Evolutionary conservation across 1,139 yeast species (phyloP).

Genomic region (Geotrichum fermentans): DNA sequence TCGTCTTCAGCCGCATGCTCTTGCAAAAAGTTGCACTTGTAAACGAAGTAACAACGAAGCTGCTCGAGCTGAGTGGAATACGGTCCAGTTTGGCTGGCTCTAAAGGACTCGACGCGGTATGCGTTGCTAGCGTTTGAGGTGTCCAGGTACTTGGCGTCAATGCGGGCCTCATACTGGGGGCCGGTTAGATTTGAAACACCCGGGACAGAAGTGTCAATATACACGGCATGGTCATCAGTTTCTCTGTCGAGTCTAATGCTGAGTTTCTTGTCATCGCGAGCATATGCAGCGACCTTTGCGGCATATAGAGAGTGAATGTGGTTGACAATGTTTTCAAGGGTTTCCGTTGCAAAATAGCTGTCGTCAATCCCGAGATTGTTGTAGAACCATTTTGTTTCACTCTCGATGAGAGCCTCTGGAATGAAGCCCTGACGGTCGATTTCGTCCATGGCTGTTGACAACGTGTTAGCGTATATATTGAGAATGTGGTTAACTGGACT

Average conservation of each 20-base stretch:
- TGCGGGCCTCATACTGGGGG: constrained; percentile 47
- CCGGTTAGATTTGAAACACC: constrained; percentile 39
- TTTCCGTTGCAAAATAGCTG: constrained; percentile 82
- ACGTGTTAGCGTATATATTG: background rate
- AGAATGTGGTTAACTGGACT: background rate
- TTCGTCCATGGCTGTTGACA: constrained; percentile 66
- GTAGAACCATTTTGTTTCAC: constrained; percentile 88
- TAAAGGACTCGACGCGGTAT: constrained; percentile 79
- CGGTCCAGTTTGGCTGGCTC: constrained; percentile 53
- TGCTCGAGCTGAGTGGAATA: constrained; percentile 40
- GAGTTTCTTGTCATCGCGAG: constrained; percentile 51
- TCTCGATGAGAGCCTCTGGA: constrained; percentile 80
- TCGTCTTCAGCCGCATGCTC: constrained; percentile 39
- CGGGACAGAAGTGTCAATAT: constrained; percentile 65
- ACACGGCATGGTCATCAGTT: constrained; percentile 82
- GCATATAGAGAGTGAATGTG: constrained; percentile 85
- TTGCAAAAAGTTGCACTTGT: constrained; percentile 60
- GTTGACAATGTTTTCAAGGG: constrained; percentile 72
- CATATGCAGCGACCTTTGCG: constrained; percentile 88
- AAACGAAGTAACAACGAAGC: constrained; percentile 79
- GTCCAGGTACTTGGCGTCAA: constrained; percentile 77
- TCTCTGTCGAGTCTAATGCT: constrained; percentile 71
- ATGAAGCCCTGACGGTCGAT: constrained; percentile 82
- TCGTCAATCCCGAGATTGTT: constrained; percentile 82
- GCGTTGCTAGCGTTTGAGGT: constrained; percentile 46